Conservation (phyloP, 257 asterid species). For the Agastache rugosa region DNA sequence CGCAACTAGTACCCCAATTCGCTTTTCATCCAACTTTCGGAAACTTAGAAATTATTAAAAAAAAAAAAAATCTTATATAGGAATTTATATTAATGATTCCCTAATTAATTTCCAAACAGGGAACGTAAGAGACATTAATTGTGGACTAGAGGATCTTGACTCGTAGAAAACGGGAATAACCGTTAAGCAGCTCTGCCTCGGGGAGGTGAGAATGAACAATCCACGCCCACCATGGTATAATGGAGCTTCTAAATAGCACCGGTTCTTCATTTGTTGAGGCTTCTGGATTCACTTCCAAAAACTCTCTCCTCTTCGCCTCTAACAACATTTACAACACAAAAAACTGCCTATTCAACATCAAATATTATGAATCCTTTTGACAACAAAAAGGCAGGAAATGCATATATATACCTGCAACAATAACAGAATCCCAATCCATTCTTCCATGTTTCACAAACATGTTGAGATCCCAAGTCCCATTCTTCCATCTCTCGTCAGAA, state of each 20-base stretch:
- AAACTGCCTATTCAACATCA: background rate
- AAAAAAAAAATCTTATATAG: too few relatives aligned
- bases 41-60: too few relatives aligned
- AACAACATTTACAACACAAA: background rate
- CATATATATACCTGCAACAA: conserved; percentile 56
- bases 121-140: too few relatives aligned
- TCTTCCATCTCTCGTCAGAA: conserved; percentile 63
- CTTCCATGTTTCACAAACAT: conserved; percentile 66
- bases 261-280: conserved; percentile 66
- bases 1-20: too few relatives aligned
- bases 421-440: conserved; percentile 77
- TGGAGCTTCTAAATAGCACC: conserved; percentile 63
- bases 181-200: conserved; percentile 70
- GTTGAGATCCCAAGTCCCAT: conserved; percentile 80
- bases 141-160: too few relatives aligned
- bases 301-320: conserved; percentile 73
- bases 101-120: too few relatives aligned
- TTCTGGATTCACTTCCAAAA: conserved; percentile 63
- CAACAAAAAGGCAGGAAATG: background rate
- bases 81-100: too few relatives aligned
- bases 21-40: too few relatives aligned
- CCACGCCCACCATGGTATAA: conserved; percentile 86
- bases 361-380: too few relatives aligned
- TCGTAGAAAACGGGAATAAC: conserved; percentile 31
- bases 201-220: conserved; percentile 69